Base-by-base conservation (phyloP, 129 eudicot genomes). In the Ambrosia artemisiifolia region DNA sequence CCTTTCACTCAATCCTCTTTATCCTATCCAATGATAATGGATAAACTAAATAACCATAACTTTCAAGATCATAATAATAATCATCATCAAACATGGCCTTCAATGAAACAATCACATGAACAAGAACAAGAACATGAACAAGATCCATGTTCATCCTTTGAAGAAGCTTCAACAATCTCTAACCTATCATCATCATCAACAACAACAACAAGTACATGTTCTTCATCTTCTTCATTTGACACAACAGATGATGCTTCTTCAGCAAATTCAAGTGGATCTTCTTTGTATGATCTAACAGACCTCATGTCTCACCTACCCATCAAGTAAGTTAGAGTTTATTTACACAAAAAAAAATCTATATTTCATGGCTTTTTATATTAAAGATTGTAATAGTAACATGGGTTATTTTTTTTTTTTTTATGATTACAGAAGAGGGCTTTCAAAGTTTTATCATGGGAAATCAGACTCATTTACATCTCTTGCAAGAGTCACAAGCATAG, bases 401-500 rank as follows among this genome's bases (percentile, higher is more conserved):
- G 69, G 12, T 12, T 7, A 47, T 6, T 62, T n/a, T 48, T 2
- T 44, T 3, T 48, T 7, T 57, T 60, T n/a, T 9, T 36, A 54
- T 65, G 6, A 43, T 75, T 76, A 76, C 88, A 91, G 97, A 80
- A 82, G 90, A 71, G 96, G 96, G 59, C 75, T 91, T 13, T 91
- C 97, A 6, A 84, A 86, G 79, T 91, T 66, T 73, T 91, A 91
- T 40, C 77, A 91, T 66, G 97, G 97, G 36, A 88, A 88, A 70
- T 91, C 96, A 28, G 85, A 91, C 71, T 91, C 97, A 6, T 91
- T 82, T 72, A 79, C 96, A 76, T 86, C 88, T 73, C 81, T 91
- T 11, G 81, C 96, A 62, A 86, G 79, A 69, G 96, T 86, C 65
- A 79, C 80, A 73, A 84, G 96, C 83, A 32, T 88, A 74, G 97